Percentiles rank a stretch among this genome's conserved stretches.
Evolutionary conservation across 2,329 filamentous ascomycete genomes (phyloP).

Genomic region (Ceratocystis ficicola): DNA sequence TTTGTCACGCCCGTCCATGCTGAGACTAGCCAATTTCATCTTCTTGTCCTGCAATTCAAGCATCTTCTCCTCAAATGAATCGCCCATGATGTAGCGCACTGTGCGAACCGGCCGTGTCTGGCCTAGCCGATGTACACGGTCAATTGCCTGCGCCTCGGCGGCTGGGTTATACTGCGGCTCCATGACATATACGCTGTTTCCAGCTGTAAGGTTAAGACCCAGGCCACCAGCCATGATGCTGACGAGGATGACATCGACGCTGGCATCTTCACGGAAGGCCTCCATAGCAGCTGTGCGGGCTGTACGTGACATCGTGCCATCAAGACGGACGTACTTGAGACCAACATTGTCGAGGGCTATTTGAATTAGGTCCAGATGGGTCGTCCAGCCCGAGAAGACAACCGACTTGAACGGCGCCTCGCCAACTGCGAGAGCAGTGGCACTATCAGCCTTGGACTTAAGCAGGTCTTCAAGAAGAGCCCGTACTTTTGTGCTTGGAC

Average conservation of each 20-base stretch:
- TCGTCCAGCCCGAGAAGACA: conserved; percentile 93
- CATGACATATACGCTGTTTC: conserved; percentile 87
- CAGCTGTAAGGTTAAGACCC: conserved; percentile 79
- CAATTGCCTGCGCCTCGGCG: conserved; percentile 84
- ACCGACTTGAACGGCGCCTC: conserved; percentile 81
- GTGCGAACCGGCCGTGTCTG: conserved; percentile 84
- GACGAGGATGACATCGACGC: conserved; percentile 70
- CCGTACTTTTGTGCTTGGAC: conserved; percentile 84
- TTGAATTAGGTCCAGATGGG: conserved; percentile 84
- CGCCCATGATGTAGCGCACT: conserved; percentile 75
- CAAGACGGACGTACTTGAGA: conserved; percentile 67
- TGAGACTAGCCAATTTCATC: conserved; percentile 75
- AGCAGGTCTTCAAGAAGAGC: conserved; percentile 67
- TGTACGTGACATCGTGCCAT: conserved; percentile 72
- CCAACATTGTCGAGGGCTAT: conserved; percentile 57
- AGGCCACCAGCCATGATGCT: conserved; percentile 87
- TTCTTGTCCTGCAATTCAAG: conserved; percentile 82
- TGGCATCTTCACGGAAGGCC: conserved; percentile 58
- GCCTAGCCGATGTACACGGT: conserved; percentile 81
- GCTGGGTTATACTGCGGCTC: conserved; percentile 96
- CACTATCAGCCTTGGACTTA: conserved; percentile 50
- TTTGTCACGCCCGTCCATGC: conserved; percentile 55
- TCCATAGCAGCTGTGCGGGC: conserved; percentile 66
- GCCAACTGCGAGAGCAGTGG: conserved; percentile 37
- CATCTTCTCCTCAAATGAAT: conserved; percentile 92